Conservation (phyloP, 2,329 filamentous ascomycete species). For the Bisporella sp. region DNA sequence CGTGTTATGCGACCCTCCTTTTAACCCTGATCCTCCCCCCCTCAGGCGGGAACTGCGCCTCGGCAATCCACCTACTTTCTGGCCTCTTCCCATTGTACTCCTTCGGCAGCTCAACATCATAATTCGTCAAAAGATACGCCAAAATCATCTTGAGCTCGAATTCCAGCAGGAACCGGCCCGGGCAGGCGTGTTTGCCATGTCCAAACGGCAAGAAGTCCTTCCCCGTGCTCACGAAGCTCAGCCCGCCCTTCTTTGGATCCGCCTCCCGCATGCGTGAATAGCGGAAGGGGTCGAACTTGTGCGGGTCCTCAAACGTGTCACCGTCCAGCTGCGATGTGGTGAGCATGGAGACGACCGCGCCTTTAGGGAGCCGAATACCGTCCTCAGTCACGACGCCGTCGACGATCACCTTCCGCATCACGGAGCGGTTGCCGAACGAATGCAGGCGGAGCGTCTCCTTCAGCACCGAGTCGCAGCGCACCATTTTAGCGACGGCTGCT, state of each 20-base stretch:
- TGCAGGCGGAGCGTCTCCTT: conserved; percentile 35
- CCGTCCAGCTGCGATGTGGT: conserved; percentile 7
- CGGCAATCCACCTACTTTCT: conserved; percentile 21
- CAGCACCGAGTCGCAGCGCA: conserved; percentile 32
- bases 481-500: conserved; percentile 29
- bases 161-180: conserved; percentile 21
- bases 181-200: conserved; percentile 22
- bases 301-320: conserved; percentile 3
- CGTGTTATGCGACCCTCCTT: neutral
- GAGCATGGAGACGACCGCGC: conserved; percentile 23
- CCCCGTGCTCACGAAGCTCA: conserved; percentile 15
- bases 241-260: neutral
- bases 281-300: conserved; percentile 11
- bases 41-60: conserved; percentile 19
- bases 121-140: conserved; percentile 12
- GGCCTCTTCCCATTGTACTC: conserved; percentile 14
- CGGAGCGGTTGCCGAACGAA: conserved; percentile 15
- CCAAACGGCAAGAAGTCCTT: conserved; percentile 16
- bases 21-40: conserved; percentile 19
- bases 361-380: conserved; percentile 37
- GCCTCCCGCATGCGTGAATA: conserved; percentile 7
- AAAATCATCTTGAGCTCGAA: conserved; percentile 21
- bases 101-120: conserved; percentile 20
- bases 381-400: conserved; percentile 22
- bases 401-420: conserved; percentile 18